phyloP scores from a whole-genome alignment of 129 eudicot genomes.

The Flaveria sonorensis region DNA sequence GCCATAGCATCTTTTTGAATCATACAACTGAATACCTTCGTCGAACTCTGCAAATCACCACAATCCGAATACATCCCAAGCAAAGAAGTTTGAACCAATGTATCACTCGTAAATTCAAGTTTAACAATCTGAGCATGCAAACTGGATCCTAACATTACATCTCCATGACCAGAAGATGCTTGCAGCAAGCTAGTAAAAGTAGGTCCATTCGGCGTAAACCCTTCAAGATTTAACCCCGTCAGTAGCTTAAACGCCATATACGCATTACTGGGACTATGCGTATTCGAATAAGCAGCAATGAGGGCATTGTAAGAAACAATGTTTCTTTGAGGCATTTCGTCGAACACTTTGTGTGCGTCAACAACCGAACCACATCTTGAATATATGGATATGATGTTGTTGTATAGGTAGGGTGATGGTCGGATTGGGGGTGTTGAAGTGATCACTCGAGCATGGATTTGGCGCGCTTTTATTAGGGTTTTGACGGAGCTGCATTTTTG shows the following conservation, averaged over 20 bases:
- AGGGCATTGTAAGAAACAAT: conserved; percentile 76
- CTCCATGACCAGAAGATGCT: conserved; percentile 43
- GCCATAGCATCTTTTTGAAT: conserved; percentile 56
- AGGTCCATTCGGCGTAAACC: conserved; percentile 52
- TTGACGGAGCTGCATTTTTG: conserved; percentile 55
- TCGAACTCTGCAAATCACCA: conserved; percentile 59
- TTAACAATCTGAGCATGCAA: conserved; percentile 57
- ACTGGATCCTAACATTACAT: conserved; percentile 44
- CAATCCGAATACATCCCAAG: conserved; percentile 65
- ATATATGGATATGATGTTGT: conserved; percentile 79
- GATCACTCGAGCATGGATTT: conserved; percentile 72
- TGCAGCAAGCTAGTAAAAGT: conserved; percentile 72
- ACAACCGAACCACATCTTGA: conserved; percentile 55
- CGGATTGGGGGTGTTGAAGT: conserved; percentile 50
- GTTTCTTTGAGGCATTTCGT: conserved; percentile 67
- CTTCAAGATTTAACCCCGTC: conserved; percentile 38
- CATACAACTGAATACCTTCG: conserved; percentile 46
- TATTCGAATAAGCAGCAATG: conserved; percentile 62
- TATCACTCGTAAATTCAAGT: conserved; percentile 55
- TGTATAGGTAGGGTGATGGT: conserved; percentile 54
- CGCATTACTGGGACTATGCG: conserved; percentile 38
- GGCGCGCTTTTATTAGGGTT: conserved; percentile 57
- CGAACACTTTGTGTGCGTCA: conserved; percentile 57
- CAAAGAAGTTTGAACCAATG: conserved; percentile 60
- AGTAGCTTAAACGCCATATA: conserved; percentile 45